These are phyloP conservation scores for Mycena galericulata DNA, from an alignment of 768 basidiomycete genomes.

Conservation along the genomic window DNA sequence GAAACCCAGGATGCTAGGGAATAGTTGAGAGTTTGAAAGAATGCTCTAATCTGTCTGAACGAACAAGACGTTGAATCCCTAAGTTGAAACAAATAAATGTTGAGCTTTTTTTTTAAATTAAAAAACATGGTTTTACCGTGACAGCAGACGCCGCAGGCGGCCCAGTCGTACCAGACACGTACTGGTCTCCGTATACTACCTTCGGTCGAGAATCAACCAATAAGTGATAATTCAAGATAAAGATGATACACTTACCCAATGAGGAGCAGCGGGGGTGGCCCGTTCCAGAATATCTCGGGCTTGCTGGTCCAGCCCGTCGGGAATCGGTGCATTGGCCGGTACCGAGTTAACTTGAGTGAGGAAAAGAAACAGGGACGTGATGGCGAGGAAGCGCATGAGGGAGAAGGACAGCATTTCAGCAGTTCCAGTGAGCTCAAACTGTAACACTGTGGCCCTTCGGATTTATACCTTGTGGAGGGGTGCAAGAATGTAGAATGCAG, in stretches of 20 bases:
- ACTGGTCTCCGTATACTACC: slow-evolving; percentile 55
- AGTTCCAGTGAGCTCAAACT: neutral
- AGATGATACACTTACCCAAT: too few species aligned
- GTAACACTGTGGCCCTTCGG: neutral
- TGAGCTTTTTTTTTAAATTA: neutral
- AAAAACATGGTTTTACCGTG: slow-evolving; percentile 43
- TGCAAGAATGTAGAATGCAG: neutral
- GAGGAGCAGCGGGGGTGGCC: slow-evolving; percentile 60
- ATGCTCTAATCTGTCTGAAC: slow-evolving; percentile 3
- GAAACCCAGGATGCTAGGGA: slow-evolving; percentile 61
- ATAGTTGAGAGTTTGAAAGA: too few species aligned
- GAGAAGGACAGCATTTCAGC: slow-evolving; percentile 9
- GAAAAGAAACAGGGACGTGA: neutral
- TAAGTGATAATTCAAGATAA: too few species aligned
- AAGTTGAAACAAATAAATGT: slow-evolving; percentile 30
- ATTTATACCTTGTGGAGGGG: slow-evolving; percentile 10
- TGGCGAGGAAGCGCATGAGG: slow-evolving; percentile 3
- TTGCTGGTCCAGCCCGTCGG: slow-evolving; percentile 44
- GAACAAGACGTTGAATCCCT: slow-evolving; percentile 73
- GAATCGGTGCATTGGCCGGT: neutral
- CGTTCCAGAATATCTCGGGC: slow-evolving; percentile 49
- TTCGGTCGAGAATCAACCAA: too few species aligned
- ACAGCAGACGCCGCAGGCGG: slow-evolving; percentile 62
- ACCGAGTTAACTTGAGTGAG: slow-evolving; percentile 4
- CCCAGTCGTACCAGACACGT: slow-evolving; percentile 56